Evolutionary conservation across 2,329 filamentous ascomycete genomes (phyloP).

Genomic region (Tolypocladium inflatum): DNA sequence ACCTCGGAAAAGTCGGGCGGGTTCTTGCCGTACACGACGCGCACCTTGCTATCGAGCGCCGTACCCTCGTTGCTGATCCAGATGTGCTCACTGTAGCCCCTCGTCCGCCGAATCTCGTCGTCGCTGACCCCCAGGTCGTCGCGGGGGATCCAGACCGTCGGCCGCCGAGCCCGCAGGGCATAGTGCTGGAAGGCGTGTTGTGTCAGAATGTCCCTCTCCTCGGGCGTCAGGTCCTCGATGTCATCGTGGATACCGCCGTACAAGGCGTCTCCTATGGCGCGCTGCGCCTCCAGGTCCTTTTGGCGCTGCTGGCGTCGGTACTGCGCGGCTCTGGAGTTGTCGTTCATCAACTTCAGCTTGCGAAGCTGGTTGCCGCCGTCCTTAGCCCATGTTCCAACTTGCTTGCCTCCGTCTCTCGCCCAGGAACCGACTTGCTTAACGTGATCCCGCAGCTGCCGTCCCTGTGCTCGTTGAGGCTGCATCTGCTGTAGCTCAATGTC

Average conservation of each 20-base stretch:
- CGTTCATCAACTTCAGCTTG: conserved; percentile 26
- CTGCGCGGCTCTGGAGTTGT: conserved; percentile 29
- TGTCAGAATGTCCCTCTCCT: conserved; percentile 77
- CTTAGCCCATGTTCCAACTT: conserved; percentile 25
- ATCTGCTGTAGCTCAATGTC: conserved; percentile 31
- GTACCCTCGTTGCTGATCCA: conserved; percentile 95
- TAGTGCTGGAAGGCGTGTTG: conserved; percentile 85
- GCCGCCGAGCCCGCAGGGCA: conserved; percentile 73
- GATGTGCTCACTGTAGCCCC: conserved; percentile 65
- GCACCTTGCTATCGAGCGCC: conserved; percentile 71
- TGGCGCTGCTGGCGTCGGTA: conserved; percentile 39
- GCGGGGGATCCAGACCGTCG: conserved; percentile 87
- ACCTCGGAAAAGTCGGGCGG: conserved; percentile 86
- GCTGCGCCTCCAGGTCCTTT: conserved; percentile 63
- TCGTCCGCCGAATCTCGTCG: conserved; percentile 77
- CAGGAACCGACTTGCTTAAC: conserved; percentile 37
- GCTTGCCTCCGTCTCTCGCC: conserved; percentile 25
- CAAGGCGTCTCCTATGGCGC: conserved; percentile 65
- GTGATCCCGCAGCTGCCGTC: conserved; percentile 28
- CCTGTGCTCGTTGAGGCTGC: conserved; percentile 7
- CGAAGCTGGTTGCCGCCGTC: conserved; percentile 39
- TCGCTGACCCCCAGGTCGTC: conserved; percentile 87
- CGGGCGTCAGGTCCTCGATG: conserved; percentile 85
- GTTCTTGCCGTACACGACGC: conserved; percentile 74
- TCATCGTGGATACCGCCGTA: conserved; percentile 86